These are phyloP conservation scores for Pythium rhizo-oryzae DNA, from an alignment of 352 stramenopile species.

Conservation along the genomic window DNA sequence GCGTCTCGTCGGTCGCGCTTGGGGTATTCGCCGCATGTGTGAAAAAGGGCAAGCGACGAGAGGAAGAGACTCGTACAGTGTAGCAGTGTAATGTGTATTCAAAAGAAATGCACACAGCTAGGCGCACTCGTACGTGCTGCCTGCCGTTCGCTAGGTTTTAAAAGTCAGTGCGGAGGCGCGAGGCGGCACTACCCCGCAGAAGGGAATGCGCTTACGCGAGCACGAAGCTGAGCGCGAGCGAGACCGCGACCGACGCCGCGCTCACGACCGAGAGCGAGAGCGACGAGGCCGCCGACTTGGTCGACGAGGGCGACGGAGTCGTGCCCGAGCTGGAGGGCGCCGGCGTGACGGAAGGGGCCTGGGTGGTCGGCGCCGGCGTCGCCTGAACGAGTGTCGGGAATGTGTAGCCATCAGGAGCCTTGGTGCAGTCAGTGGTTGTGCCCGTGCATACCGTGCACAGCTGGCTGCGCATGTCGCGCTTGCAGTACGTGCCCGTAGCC, in stretches of 20 bases:
- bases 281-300: slow-evolving; percentile 2
- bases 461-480: slow-evolving; percentile 60
- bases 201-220: neutral
- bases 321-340: neutral
- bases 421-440: no score
- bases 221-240: slow-evolving; percentile 7
- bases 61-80: no score
- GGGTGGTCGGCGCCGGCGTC: neutral
- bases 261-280: slow-evolving; percentile 6
- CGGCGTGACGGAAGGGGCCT: neutral
- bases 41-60: no score
- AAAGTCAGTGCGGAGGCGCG: no score
- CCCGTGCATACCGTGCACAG: slow-evolving; percentile 53
- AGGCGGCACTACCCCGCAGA: no score
- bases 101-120: no score
- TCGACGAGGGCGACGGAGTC: slow-evolving; percentile 8
- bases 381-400: neutral
- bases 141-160: no score
- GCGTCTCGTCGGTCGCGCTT: no score
- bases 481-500: slow-evolving; percentile 45
- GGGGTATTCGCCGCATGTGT: no score
- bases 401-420: no score
- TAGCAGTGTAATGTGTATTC: no score
- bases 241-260: slow-evolving; percentile 1
- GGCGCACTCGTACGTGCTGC: no score